phyloP scores from a whole-genome alignment of 1,284 basidiomycete species.

The Ceratorhiza oryzae-sativae region DNA sequence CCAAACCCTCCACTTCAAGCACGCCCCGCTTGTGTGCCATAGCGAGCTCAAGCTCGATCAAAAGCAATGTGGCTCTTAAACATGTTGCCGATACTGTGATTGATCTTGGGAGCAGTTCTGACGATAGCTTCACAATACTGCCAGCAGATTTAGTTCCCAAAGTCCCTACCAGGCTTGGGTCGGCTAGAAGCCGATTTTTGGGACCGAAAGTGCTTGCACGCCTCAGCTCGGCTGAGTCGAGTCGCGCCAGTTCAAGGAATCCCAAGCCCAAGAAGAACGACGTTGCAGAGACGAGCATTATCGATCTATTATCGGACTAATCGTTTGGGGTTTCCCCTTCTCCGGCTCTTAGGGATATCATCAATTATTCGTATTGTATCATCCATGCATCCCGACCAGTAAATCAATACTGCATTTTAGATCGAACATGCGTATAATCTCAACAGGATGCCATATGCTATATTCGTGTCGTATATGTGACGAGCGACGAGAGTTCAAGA shows the following conservation, averaged over 20 bases:
- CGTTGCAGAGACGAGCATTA: conserved; percentile 18
- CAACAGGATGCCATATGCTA: too few species aligned
- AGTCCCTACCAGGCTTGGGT: not conserved
- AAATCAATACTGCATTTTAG: too few species aligned
- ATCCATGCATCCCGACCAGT: too few species aligned
- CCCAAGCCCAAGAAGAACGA: not conserved
- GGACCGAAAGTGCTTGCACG: not conserved
- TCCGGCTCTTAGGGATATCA: not conserved
- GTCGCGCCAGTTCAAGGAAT: not conserved
- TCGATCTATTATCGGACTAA: conserved; percentile 36
- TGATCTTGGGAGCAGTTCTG: conserved; percentile 26
- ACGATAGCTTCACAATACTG: conserved; percentile 15
- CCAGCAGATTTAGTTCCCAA: not conserved
- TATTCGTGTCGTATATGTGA: too few species aligned
- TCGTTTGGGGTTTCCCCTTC: not conserved
- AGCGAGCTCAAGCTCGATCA: not conserved
- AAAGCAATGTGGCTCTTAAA: not conserved
- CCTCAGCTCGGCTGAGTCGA: not conserved
- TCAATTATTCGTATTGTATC: conserved; percentile 15
- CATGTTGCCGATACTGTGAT: not conserved
- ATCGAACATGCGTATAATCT: too few species aligned
- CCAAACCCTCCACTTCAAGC: not conserved
- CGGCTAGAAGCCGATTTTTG: not conserved
- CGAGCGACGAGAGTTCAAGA: too few species aligned
- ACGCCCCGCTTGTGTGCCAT: not conserved